Base-by-base conservation (phyloP, 768 basidiomycete genomes). In the Mycena belliarum region DNA sequence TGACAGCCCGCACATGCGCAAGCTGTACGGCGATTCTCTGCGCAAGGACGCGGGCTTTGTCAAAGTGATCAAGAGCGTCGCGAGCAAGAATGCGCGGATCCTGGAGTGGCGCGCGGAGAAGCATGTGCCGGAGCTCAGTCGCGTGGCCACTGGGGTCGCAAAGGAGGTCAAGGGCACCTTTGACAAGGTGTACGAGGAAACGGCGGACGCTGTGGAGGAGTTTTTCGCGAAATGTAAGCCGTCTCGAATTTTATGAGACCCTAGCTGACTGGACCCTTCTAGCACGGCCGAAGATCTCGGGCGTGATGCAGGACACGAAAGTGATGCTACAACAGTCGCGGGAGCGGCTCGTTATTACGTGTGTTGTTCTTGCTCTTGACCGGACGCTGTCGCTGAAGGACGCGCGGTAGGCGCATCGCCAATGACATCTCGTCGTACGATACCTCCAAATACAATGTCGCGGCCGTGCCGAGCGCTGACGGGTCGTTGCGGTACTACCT, bases 41-140 rank as follows among this genome's bases (percentile, higher is more conserved):
- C 87, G 97, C 61, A 93, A 95, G 73, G 96, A 98, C 57, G 96
- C 95, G 1, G 97, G 97, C 49, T 91, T 98, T 62, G 93, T 96
- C 65, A 97, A 98, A 76, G 95, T 98, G n/a, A 88, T 99, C 72
- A 95, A 95, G 74, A 91, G 82, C 57, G 93, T 95, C 11, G 95
- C 95, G 4, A 86, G 81, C 68, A 88, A 87, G 75, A 92, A 93
- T 60, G 91, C 86, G 0, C 81, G 82, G 26, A 79, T 89, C 8
- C 69, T 96, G 24, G 91, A 93, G 66, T 83, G 81, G 11, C 82
- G 84, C 28, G 91, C 91, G 12, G 88, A 84, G n/a, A 82, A 81
- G 47, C 91, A 95, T 72, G 91, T 85, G 8, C 91, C 91, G 1
- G 89, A 93, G 66, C 81, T 98, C 58, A 82, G 82, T 71, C 81